Base-by-base conservation (phyloP, 257 asterid genomes). In the Salvia miltiorrhiza region DNA sequence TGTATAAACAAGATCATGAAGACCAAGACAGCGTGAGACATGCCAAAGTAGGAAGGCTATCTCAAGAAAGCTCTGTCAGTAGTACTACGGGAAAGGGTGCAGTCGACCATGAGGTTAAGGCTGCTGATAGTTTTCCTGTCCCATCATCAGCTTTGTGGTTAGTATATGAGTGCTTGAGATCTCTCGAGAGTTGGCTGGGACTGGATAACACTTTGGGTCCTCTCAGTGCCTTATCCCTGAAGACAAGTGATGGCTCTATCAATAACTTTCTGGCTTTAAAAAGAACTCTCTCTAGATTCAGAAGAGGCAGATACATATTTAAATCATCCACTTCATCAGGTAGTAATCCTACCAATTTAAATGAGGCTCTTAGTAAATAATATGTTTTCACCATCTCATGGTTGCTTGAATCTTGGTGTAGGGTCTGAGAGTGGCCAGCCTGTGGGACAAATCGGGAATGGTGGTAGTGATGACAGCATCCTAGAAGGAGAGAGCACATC, bases 31-130 rank as follows among this genome's bases (percentile, higher is more conserved):
- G 72, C 67, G 73, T 61, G 56, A 86, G 97, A 77, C 97, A 84
- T 87, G 92, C 97, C 70, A 89, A 94, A 84, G 95, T 94, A 70
- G 97, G 97, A 79, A 86, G 96, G 84, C 81, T 87, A 65, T 89
- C 96, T 54, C 89, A 83, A 80, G 96, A 94, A 82, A 85, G 97
- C 84, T 87, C 95, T 4, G 84, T 87, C 59, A 73, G 88, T 72
- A 81, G 88, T 65, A 62, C 73, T 74, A 79, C 86, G 0, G 96
- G 91, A 64, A 85, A 86, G 81, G 81, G 73, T 41, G 52, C 84
- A 41, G 55, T 69, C 45, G 88, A 84, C 74, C 77, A 79, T 70
- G 82, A 78, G 33, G 71, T 71, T 49, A 87, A 76, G 83, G 67
- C 77, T 50, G 62, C 83, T 59, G 89, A 77, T 40, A 73, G 72